Conservation (phyloP, 2,329 filamentous ascomycete genomes). For the Fusarium burgessii region DNA sequence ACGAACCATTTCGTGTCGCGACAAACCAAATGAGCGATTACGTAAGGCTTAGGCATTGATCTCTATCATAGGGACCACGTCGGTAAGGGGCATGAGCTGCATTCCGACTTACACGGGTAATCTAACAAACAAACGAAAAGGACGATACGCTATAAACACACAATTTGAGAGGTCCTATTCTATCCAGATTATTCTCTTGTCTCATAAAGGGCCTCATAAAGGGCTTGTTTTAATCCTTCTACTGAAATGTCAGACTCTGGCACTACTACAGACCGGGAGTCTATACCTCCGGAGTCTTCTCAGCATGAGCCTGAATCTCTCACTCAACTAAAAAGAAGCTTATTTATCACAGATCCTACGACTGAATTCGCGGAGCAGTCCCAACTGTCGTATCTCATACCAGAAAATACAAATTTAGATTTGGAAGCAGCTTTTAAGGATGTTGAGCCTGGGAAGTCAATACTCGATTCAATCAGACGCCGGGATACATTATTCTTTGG, state of each 20-base stretch:
- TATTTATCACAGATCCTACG: slow-evolving; percentile 43
- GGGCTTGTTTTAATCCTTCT: not conserved
- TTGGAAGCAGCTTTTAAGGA: slow-evolving; percentile 64
- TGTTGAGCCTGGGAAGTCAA: slow-evolving; percentile 57
- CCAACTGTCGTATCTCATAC: slow-evolving; percentile 71
- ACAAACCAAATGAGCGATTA: slow-evolving; percentile 12
- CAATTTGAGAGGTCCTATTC: not conserved
- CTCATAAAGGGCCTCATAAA: not conserved
- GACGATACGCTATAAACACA: slow-evolving; percentile 1
- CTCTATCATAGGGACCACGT: slow-evolving; percentile 36
- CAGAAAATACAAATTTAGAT: slow-evolving; percentile 65
- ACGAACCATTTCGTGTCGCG: slow-evolving; percentile 35
- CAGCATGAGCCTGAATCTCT: slow-evolving; percentile 39
- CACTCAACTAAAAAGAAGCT: slow-evolving; percentile 37
- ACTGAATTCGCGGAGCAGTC: slow-evolving; percentile 66
- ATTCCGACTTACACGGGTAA: slow-evolving; percentile 42
- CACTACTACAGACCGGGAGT: slow-evolving; percentile 33
- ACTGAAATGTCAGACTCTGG: slow-evolving; percentile 40
- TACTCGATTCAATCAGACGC: slow-evolving; percentile 69
- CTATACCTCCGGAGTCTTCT: slow-evolving; percentile 30
- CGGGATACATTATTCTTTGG: slow-evolving; percentile 79
- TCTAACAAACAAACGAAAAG: slow-evolving; percentile 28
- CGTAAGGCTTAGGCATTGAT: slow-evolving; percentile 18
- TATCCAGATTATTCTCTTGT: not conserved
- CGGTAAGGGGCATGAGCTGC: slow-evolving; percentile 36